phyloP scores from a whole-genome alignment of 2,329 filamentous ascomycete genomes.

The Xylogone sp. region DNA sequence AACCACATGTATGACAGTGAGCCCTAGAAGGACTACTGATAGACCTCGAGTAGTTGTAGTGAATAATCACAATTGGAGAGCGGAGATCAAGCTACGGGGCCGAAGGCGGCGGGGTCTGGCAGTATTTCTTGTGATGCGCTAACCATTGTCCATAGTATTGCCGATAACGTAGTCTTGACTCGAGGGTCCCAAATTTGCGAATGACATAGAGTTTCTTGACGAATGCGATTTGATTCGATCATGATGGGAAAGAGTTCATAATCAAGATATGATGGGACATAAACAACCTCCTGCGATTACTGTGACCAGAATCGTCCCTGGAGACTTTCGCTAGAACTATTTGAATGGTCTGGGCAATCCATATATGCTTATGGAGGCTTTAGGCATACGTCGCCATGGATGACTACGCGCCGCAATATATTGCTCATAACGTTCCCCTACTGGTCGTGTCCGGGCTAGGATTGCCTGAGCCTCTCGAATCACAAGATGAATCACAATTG shows the following conservation, averaged over 20 bases:
- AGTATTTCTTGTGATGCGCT: neutral
- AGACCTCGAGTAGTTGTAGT: neutral
- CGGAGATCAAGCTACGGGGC: neutral
- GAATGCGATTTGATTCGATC: neutral
- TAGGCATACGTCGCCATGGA: slow-evolving; percentile 54
- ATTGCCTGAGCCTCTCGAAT: slow-evolving; percentile 35
- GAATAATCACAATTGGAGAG: neutral
- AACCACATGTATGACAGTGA: neutral
- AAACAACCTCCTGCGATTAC: neutral
- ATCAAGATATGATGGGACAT: neutral
- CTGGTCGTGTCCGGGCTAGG: slow-evolving; percentile 76
- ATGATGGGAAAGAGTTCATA: neutral
- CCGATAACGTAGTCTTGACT: no score
- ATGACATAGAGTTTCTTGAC: no score
- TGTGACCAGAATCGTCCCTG: neutral
- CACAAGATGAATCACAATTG: slow-evolving; percentile 32
- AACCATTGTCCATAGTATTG: neutral
- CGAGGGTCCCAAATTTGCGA: no score
- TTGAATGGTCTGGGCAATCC: neutral
- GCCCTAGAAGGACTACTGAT: neutral
- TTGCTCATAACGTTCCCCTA: slow-evolving; percentile 83
- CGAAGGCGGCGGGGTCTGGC: neutral
- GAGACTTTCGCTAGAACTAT: neutral
- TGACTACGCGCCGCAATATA: slow-evolving; percentile 73
- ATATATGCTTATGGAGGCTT: slow-evolving; percentile 18